Percentiles rank a stretch among this genome's conserved stretches.
Conservation (phyloP, 176 grass and related monocot genomes). For the Puccinellia tenuiflora region DNA sequence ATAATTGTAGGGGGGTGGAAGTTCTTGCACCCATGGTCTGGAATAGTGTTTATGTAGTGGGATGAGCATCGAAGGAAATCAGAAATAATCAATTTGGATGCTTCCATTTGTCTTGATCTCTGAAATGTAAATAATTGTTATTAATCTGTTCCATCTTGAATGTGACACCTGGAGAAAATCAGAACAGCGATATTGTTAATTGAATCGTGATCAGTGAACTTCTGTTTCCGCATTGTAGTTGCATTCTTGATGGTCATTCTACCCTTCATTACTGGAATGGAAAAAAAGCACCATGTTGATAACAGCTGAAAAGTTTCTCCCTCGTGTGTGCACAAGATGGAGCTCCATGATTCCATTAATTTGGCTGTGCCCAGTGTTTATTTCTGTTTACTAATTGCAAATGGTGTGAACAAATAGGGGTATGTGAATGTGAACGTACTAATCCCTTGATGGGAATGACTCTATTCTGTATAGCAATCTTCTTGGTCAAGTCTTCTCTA, state of each 20-base stretch:
- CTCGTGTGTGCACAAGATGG: not conserved
- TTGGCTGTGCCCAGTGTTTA: not conserved
- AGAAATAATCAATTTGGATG: not conserved
- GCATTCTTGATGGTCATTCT: not conserved
- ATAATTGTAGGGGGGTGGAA: not conserved
- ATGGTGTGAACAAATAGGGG: too few relatives aligned
- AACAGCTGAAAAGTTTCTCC: not conserved
- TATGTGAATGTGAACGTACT: not conserved
- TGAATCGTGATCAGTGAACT: not conserved
- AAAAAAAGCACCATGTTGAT: not conserved
- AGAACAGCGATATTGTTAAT: not conserved
- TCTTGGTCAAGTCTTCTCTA: conserved; percentile 16
- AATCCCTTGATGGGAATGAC: conserved; percentile 8
- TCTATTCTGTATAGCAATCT: not conserved
- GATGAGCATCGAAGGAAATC: not conserved
- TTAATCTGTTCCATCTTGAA: not conserved
- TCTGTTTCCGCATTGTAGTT: not conserved
- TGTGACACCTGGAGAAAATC: not conserved
- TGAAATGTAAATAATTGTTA: conserved; percentile 11
- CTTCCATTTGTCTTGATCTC: not conserved
- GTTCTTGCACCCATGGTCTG: conserved; percentile 1
- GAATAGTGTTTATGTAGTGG: conserved; percentile 16
- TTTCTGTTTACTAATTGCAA: too few relatives aligned
- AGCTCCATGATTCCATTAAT: not conserved
- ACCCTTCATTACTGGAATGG: not conserved